These are phyloP conservation scores for Carex kokanica DNA, from an alignment of 176 grass and related monocot species.

Conservation along the genomic window DNA sequence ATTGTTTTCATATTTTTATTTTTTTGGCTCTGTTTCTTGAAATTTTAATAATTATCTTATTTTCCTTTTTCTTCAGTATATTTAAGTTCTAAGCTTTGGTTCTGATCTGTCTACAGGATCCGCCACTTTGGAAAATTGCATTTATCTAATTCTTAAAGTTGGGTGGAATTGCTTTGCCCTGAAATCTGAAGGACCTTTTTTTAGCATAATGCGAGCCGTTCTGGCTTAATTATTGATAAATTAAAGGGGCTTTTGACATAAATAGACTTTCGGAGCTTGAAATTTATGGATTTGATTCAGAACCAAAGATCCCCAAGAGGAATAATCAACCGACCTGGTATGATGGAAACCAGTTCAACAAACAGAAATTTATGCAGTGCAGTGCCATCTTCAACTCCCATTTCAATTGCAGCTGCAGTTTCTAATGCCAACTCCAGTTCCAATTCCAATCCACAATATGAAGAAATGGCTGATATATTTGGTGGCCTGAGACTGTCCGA, in stretches of 20 bases:
- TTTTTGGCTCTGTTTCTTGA: neutral
- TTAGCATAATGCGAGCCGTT: neutral
- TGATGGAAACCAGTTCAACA: conserved; percentile 4
- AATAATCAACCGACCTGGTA: neutral
- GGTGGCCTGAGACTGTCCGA: conserved; percentile 47
- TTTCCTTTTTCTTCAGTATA: neutral
- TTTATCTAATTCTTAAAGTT: neutral
- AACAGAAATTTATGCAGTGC: conserved; percentile 7
- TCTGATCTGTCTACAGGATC: neutral
- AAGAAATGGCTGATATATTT: conserved; percentile 47
- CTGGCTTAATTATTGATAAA: neutral
- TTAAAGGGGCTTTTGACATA: neutral
- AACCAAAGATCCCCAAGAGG: conserved; percentile 19
- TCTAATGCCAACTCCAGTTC: conserved; percentile 11
- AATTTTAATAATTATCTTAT: neutral
- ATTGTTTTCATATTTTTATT: neutral
- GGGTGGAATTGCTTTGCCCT: neutral
- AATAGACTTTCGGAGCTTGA: neutral
- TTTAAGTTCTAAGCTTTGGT: conserved; percentile 12
- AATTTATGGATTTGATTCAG: conserved; percentile 17
- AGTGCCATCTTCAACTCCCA: neutral
- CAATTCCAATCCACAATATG: conserved; percentile 30
- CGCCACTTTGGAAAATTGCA: conserved; percentile 1
- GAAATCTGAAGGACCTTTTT: conserved; percentile 10
- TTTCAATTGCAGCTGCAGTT: neutral